These are phyloP conservation scores for Eremothecium sinecaudum DNA, from an alignment of 1,139 yeast genomes.

Conservation along the genomic window DNA sequence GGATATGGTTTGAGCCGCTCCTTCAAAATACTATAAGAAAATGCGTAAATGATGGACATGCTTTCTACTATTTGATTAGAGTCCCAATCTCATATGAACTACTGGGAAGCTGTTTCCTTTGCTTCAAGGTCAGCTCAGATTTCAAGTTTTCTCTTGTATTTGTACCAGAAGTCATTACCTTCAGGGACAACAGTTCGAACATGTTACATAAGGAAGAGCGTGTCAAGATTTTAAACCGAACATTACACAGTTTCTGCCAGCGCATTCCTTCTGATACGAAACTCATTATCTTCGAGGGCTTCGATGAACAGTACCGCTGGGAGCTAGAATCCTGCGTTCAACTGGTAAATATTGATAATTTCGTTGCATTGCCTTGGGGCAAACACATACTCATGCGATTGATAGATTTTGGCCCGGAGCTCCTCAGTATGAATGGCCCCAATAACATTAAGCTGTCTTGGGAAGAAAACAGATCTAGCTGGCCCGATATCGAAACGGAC, in stretches of 20 bases:
- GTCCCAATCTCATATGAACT: slow-evolving; percentile 14
- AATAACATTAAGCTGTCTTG: slow-evolving; percentile 2
- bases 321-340: slow-evolving; percentile 11
- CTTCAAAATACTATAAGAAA: slow-evolving; percentile 10
- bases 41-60: slow-evolving; percentile 4
- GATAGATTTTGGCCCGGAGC: slow-evolving; percentile 3
- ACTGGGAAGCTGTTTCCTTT: slow-evolving; percentile 17
- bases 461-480: background rate
- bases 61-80: slow-evolving; percentile 15
- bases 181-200: slow-evolving; percentile 6
- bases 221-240: slow-evolving; percentile 4
- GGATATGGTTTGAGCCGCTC: slow-evolving; percentile 17
- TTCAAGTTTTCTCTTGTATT: slow-evolving; percentile 8
- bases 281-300: slow-evolving; percentile 20
- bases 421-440: slow-evolving; percentile 3
- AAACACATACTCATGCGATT: slow-evolving; percentile 9
- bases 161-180: slow-evolving; percentile 14
- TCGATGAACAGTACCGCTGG: slow-evolving; percentile 19
- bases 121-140: slow-evolving; percentile 15
- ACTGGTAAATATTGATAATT: slow-evolving; percentile 10
- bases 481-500: slow-evolving; percentile 1
- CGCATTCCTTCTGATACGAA: slow-evolving; percentile 2
- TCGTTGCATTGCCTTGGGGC: slow-evolving; percentile 20
- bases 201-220: slow-evolving; percentile 7
- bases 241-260: slow-evolving; percentile 1